Conservation (phyloP, 140 eudicot species). For the Anethum foeniculum region DNA sequence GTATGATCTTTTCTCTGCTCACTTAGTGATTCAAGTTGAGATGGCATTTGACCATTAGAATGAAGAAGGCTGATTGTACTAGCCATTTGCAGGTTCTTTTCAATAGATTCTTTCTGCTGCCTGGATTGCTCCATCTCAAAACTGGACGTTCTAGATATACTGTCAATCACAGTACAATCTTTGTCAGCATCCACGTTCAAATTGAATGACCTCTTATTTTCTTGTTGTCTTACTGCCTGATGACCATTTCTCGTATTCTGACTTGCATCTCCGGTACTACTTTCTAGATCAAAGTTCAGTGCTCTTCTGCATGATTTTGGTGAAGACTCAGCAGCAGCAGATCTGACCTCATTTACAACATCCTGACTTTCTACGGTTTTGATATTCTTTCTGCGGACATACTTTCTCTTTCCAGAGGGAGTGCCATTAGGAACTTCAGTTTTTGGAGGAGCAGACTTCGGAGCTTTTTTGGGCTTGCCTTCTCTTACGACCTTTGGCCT, state of each 20-base stretch:
- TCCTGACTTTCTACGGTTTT: slow-evolving; percentile 19
- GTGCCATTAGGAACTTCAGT: slow-evolving; percentile 13
- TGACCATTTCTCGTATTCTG: slow-evolving; percentile 8
- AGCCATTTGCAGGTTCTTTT: slow-evolving; percentile 12
- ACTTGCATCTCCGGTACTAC: slow-evolving; percentile 12
- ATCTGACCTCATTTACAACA: slow-evolving; percentile 13
- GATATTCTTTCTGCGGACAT: slow-evolving; percentile 31
- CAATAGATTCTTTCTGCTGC: slow-evolving; percentile 20
- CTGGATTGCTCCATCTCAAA: slow-evolving; percentile 10
- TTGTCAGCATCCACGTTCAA: slow-evolving; percentile 27
- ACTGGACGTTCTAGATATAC: slow-evolving; percentile 25
- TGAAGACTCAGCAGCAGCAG: slow-evolving; percentile 17
- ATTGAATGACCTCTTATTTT: slow-evolving; percentile 15
- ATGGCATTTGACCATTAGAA: slow-evolving; percentile 13
- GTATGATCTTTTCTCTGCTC: slow-evolving; percentile 26
- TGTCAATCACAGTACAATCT: slow-evolving; percentile 24
- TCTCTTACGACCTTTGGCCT: slow-evolving; percentile 60
- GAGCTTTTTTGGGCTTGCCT: slow-evolving; percentile 41
- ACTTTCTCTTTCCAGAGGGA: slow-evolving; percentile 37
- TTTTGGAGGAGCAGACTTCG: slow-evolving; percentile 32
- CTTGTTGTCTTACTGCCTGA: slow-evolving; percentile 13
- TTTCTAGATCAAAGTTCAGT: slow-evolving; percentile 49
- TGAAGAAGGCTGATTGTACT: slow-evolving; percentile 3
- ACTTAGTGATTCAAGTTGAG: slow-evolving; percentile 13
- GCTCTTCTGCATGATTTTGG: slow-evolving; percentile 38